Conservation (phyloP, 2,329 filamentous ascomycete species). For the Colletotrichum paranaense region DNA sequence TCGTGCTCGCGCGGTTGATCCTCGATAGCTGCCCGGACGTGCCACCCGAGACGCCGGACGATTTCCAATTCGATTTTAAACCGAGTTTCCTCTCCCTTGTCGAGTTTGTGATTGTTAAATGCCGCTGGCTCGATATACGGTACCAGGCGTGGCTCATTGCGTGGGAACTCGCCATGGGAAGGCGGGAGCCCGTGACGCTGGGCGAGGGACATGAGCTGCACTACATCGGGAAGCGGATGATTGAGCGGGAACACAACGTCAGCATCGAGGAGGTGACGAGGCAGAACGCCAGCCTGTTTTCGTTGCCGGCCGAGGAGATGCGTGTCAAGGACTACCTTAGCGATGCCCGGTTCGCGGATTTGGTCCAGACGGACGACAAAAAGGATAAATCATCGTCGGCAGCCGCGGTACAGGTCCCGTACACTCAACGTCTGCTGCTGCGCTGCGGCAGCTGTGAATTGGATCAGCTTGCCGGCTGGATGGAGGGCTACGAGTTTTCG, state of each 20-base stretch:
- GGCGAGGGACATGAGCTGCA: neutral
- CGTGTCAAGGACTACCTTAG: constrained; percentile 22
- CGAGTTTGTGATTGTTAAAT: constrained; percentile 31
- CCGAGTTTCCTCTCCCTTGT: constrained; percentile 27
- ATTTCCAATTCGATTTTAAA: constrained; percentile 21
- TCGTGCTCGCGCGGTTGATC: constrained; percentile 8
- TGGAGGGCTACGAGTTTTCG: neutral
- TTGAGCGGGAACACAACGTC: constrained; percentile 26
- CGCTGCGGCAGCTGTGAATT: constrained; percentile 28
- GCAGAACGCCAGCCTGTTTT: constrained; percentile 17
- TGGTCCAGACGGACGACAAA: neutral
- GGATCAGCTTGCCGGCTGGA: constrained; percentile 25
- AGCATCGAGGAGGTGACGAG: constrained; percentile 16
- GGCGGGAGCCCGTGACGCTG: neutral
- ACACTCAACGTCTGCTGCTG: constrained; percentile 23
- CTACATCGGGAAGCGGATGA: constrained; percentile 15
- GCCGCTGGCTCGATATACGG: constrained; percentile 31
- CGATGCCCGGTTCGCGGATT: constrained; percentile 15
- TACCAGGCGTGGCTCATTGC: constrained; percentile 27
- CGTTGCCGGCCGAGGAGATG: constrained; percentile 33
- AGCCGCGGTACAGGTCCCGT: neutral
- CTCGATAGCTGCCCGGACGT: neutral
- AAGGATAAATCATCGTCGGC: neutral
- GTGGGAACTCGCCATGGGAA: constrained; percentile 8
- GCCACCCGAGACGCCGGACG: neutral